These are phyloP conservation scores for Boletus smithii DNA, from an alignment of 1,284 basidiomycete species.

Conservation along the genomic window DNA sequence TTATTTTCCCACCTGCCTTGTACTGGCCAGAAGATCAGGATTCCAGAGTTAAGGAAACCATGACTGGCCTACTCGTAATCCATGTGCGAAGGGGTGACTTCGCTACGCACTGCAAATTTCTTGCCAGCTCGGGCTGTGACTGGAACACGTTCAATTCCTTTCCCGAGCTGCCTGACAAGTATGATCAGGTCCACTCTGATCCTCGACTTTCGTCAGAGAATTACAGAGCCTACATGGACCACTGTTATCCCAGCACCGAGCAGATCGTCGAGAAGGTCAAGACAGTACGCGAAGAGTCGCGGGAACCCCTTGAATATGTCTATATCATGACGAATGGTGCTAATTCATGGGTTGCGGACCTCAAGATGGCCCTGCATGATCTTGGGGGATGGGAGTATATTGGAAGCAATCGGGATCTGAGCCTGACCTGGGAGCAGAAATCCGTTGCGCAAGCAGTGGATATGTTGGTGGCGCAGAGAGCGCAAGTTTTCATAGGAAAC, in stretches of 20 bases:
- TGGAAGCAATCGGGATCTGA: constrained; percentile 34
- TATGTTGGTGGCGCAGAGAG: constrained; percentile 41
- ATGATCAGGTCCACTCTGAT: constrained; percentile 18
- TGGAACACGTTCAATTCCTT: constrained; percentile 44
- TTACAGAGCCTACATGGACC: constrained; percentile 28
- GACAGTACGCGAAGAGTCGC: constrained; percentile 23
- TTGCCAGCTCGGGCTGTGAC: constrained; percentile 37
- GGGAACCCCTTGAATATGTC: constrained; percentile 27
- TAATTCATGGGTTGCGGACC: constrained; percentile 38
- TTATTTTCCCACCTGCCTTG: constrained; percentile 29
- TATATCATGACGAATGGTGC: constrained; percentile 55
- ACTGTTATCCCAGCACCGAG: constrained; percentile 40
- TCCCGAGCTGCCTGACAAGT: constrained; percentile 37
- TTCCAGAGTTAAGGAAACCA: not conserved
- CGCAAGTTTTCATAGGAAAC: constrained; percentile 43
- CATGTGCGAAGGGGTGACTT: constrained; percentile 63
- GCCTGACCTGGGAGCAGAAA: constrained; percentile 35
- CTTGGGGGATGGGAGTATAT: constrained; percentile 24
- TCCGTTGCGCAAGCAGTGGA: constrained; percentile 39
- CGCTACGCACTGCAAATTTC: constrained; percentile 43
- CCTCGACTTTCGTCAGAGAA: constrained; percentile 29
- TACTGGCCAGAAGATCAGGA: not conserved
- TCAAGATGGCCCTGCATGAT: constrained; percentile 39
- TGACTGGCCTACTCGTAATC: constrained; percentile 46
- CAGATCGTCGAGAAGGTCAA: constrained; percentile 37